A percentile compares a stretch with the other conserved stretches of the same genome.
phyloP scores from a whole-genome alignment of 73 alveolate species.

The Blepharisma stoltei region DNA sequence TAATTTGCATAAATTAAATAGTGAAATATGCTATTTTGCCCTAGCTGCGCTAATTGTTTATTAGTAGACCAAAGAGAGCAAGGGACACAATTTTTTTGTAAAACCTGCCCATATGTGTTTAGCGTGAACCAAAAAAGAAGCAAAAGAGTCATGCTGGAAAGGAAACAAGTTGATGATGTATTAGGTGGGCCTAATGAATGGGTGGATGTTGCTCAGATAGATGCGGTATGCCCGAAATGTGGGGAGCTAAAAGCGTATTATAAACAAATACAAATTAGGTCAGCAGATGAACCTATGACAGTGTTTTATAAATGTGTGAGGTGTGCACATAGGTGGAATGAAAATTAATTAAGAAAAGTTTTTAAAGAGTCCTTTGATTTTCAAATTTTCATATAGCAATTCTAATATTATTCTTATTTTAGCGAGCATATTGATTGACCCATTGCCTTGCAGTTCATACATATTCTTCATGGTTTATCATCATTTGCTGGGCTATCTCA shows the following conservation, averaged over 20 bases:
- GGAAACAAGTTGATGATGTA: slow-evolving; percentile 70
- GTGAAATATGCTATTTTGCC: slow-evolving; percentile 73
- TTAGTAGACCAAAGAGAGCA: slow-evolving; percentile 53
- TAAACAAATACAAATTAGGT: slow-evolving; percentile 66
- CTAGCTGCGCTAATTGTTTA: slow-evolving; percentile 76
- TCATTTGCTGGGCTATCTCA: slow-evolving; percentile 46
- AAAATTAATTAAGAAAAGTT: slow-evolving; percentile 32
- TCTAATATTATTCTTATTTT: too few species aligned
- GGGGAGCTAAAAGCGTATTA: slow-evolving; percentile 52
- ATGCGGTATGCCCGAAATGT: slow-evolving; percentile 65
- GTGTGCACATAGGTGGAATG: slow-evolving; percentile 75
- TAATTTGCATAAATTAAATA: background rate
- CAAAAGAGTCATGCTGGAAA: slow-evolving; percentile 42
- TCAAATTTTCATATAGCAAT: too few species aligned
- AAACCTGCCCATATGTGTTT: slow-evolving; percentile 78
- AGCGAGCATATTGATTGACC: too few species aligned
- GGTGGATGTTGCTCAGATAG: slow-evolving; percentile 64
- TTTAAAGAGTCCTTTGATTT: background rate
- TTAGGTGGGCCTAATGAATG: slow-evolving; percentile 80
- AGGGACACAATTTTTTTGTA: slow-evolving; percentile 67
- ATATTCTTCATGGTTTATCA: slow-evolving; percentile 20
- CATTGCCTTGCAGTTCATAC: too few species aligned
- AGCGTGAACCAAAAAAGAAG: slow-evolving; percentile 41
- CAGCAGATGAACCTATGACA: slow-evolving; percentile 88
- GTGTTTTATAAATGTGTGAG: slow-evolving; percentile 59